Evolutionary conservation across 371 early-diverging fungal genomes (phyloP), one percentile per base, ranked within the genome.

Genomic region (Mortierella sp.): DNA sequence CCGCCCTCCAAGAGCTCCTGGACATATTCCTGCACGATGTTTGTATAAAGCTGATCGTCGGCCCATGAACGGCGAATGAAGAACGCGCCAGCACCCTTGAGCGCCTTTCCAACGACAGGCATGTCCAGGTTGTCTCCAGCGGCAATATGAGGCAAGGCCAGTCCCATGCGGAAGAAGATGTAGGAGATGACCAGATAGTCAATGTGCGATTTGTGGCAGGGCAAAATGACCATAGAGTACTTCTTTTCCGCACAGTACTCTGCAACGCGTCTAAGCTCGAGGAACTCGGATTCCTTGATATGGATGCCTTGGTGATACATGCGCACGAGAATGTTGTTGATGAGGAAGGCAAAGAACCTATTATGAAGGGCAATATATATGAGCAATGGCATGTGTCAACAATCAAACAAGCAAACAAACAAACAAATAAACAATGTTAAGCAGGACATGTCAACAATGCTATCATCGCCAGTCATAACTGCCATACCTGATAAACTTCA

Each of bases 121-220:
- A 97, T 87, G 86, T 97, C 95, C 73, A 97, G 82, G 88, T 97
- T 97, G 72, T 97, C 95, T 19, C 97, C 97, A 6, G 97, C 97
- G 10, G 96, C 95, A 75, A 97, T 96, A 81, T 96, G 96, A 40
- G 97, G 97, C 37, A 96, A 87, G 40, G 95, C 96, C 31, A 97
- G 86, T 48, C 95, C 95, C 61, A 96, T 90, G 50, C 95, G 93
- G 89, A 93, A 95, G 89, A 97, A 94, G 34, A 96, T 89, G 81
- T 96, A 97, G 34, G 92, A 92, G 37, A 96, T 91, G 28, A 96
- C 96, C n/a, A 97, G 86, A 83, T 97, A 97, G 87, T 97, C 97
- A 70, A 97, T 91, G 80, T 97, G 97, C 2, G 95, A 95, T 89
- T 96, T 97, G 88, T 97, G 97, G 59, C 93, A 96, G 37, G 97